Evolutionary conservation across 257 asterid genomes (phyloP).

Genomic region (Buddleja alternifolia): DNA sequence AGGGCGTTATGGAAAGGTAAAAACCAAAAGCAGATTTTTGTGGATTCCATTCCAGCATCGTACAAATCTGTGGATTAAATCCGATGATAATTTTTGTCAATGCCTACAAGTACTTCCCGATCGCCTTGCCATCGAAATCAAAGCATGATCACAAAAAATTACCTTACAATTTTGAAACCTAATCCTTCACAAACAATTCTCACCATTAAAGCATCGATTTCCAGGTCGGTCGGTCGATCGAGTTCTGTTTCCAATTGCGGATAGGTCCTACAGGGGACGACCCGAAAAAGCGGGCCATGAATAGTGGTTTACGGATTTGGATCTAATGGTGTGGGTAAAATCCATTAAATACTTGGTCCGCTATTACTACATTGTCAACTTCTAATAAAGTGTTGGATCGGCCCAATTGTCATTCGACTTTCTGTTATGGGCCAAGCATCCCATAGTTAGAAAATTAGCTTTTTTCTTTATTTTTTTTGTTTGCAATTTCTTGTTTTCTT

Average conservation of each 20-base stretch:
- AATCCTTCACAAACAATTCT: neutral
- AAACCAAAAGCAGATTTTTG: conserved; percentile 2
- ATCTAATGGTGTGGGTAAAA: neutral
- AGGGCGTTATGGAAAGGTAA: neutral
- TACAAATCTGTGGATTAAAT: neutral
- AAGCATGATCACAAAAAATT: too few species aligned
- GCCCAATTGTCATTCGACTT: too few species aligned
- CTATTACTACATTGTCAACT: neutral
- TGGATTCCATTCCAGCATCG: neutral
- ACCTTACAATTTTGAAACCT: neutral
- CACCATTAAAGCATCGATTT: neutral
- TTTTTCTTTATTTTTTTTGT: too few species aligned
- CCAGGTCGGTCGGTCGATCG: neutral
- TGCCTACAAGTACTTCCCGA: neutral
- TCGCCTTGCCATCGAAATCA: too few species aligned
- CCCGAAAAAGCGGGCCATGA: too few species aligned
- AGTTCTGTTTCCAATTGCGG: too few species aligned
- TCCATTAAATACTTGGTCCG: neutral
- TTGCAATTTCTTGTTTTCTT: too few species aligned
- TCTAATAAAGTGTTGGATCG: too few species aligned
- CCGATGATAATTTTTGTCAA: neutral
- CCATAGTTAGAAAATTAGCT: too few species aligned
- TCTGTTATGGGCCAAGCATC: too few species aligned
- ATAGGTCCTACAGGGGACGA: too few species aligned
- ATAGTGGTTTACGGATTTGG: neutral